Base-by-base conservation (phyloP, 75 land plant genomes). In the Adiantum capillusveneris region DNA sequence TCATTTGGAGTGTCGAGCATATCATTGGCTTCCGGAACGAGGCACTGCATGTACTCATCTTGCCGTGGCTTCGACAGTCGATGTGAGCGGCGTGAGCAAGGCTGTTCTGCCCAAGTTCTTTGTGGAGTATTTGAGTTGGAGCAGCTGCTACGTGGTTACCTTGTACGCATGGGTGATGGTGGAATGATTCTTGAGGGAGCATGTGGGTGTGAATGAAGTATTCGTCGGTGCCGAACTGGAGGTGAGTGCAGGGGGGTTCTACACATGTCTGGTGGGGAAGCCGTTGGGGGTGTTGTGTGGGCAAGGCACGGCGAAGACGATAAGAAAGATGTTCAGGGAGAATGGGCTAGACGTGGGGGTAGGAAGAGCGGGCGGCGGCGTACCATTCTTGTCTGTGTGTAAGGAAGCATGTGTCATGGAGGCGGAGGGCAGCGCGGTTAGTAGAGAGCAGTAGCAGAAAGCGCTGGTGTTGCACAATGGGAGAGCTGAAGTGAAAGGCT, bases 131-230 rank as follows among this genome's bases (percentile, higher is more conserved):
- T 1, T 63, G 1, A 63, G 72, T 1, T 60, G 78, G 19, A 60
- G 78, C 18, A 60, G 26, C n/a, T 68, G 41, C 30, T 67, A 68
- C 31, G 78, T 82, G 1, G 6, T 82, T 2, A 85, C 85, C 2
- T 67, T 72, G 36, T 45, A 64, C 18, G 85, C 89, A 1, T 67
- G 68, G 28, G 77, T 85, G 0, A 75, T 81, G 88, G 85, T 85
- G 17, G 88, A 85, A 27, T 57, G 72, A 0, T 85, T 81, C 41
- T 48, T 79, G 0, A 82, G 74, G 60, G 76, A 79, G 29, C 76
- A 82, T 51, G 31, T 85, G 24, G 41, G 39, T 1, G 82, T 69
- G 29, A 65, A 70, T 44, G 31, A 31, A 12, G 85, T 85, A 12
- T 7, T 70, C 1, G n/a, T n/a, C n/a, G 89, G 85, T 18, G 75